Base-by-base conservation (phyloP, 345 rosid species). In the Passiflora organensis region DNA sequence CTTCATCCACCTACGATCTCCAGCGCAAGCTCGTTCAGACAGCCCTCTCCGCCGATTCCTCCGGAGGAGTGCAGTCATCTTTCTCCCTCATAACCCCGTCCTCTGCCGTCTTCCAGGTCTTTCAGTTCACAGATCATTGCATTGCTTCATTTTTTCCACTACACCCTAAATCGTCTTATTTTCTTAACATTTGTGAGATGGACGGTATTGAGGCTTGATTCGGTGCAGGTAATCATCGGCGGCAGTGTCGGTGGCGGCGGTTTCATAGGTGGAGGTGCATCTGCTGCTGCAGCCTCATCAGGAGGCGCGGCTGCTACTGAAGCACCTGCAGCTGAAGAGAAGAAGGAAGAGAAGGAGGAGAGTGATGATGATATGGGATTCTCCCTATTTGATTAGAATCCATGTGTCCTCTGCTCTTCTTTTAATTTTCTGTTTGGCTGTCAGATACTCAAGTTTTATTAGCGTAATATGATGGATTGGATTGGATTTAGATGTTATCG, bases 71-170 rank as follows among this genome's bases (percentile, higher is more conserved):
- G 19, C 89, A 77, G 76, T 82, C 89, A 42, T 87, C 97, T 11
- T 90, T 90, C 82, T 76, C 96, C 18, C 67, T 72, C 36, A 36
- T 90, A 62, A 58, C 80, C 16, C 97, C 97, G 22, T 62, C 73
- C 32, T 90, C 97, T 41, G 97, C 75, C 52, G 86, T 90, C 51
- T 90, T 62, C 60, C 96, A 85, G 96, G 97, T 90, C 34, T 28
- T 28, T n/a, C n/a, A n/a, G n/a, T n/a, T n/a, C n/a, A n/a, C n/a
- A n/a, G n/a, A n/a, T n/a, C n/a, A n/a, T n/a, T n/a, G n/a, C n/a
- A n/a, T n/a, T 8, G 34, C 34, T 28, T 28, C 34, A 28, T 8
- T 28, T 28, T 28, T 8, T 8, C 34, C 34, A 3, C n/a, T n/a
- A n/a, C n/a, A n/a, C n/a, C n/a, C n/a, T n/a, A n/a, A n/a, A n/a